These are phyloP conservation scores for Salicornia ramosissima DNA, from an alignment of 148 eudicot genomes.

Conservation along the genomic window DNA sequence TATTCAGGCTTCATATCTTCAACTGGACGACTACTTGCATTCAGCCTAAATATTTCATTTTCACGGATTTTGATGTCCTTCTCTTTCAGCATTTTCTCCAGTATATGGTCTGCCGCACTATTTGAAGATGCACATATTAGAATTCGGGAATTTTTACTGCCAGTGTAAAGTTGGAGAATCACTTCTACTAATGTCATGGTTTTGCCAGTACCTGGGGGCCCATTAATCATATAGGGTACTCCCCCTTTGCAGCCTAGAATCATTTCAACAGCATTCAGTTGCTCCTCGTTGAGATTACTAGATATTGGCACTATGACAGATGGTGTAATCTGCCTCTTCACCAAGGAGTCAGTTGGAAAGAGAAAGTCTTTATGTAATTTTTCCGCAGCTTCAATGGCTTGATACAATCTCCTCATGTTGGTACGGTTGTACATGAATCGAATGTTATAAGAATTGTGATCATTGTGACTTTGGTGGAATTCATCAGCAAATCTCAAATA, in stretches of 20 bases:
- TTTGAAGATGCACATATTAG: constrained; percentile 93
- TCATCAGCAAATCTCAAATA: constrained; percentile 48
- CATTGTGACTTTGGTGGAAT: constrained; percentile 42
- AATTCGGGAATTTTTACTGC: constrained; percentile 28
- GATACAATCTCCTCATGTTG: constrained; percentile 66
- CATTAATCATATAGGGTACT: constrained; percentile 73
- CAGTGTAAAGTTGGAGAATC: constrained; percentile 60
- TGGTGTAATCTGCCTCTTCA: constrained; percentile 39
- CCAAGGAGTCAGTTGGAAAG: constrained; percentile 41
- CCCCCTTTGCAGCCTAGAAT: constrained; percentile 73
- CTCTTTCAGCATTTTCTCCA: constrained; percentile 46
- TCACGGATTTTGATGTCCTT: constrained; percentile 26
- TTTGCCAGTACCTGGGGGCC: constrained; percentile 98
- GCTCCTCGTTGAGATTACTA: constrained; percentile 64
- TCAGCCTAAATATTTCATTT: constrained; percentile 64
- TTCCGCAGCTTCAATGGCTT: constrained; percentile 63
- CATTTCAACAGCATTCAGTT: constrained; percentile 51
- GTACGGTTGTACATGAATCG: constrained; percentile 64
- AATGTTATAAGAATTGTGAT: constrained; percentile 48
- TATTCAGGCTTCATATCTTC: constrained; percentile 58
- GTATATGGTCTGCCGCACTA: constrained; percentile 81
- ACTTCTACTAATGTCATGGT: constrained; percentile 77
- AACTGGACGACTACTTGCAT: constrained; percentile 64
- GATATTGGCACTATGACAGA: constrained; percentile 41
- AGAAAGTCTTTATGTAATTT: constrained; percentile 44